These are phyloP conservation scores for Russula compacta DNA, from an alignment of 768 basidiomycete genomes.

Conservation along the genomic window DNA sequence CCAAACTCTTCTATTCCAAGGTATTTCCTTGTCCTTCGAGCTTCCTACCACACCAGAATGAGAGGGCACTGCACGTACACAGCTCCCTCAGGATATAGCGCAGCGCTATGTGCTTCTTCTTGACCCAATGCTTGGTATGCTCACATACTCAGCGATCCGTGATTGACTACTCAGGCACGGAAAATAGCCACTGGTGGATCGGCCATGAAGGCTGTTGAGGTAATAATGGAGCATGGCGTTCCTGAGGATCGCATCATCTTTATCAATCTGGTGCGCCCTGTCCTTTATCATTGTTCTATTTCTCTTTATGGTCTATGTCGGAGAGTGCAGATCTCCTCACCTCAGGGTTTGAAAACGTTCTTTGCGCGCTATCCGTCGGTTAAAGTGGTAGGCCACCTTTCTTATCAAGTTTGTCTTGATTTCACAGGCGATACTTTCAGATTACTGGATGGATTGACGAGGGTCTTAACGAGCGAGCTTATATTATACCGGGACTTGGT, in stretches of 20 bases:
- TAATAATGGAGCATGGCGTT: constrained; percentile 84
- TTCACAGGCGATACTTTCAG: constrained; percentile 29
- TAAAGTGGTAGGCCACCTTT: constrained; percentile 52
- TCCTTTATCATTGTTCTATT: not conserved
- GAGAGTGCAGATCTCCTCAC: constrained; percentile 63
- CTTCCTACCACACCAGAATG: not conserved
- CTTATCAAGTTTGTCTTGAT: not conserved
- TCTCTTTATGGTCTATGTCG: not conserved
- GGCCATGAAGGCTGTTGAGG: constrained; percentile 95
- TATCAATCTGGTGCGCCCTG: constrained; percentile 66
- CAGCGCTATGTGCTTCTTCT: constrained; percentile 86
- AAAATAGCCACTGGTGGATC: constrained; percentile 84
- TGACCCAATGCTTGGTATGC: constrained; percentile 92
- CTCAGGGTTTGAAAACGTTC: constrained; percentile 81
- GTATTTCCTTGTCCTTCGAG: constrained; percentile 28
- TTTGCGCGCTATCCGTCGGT: constrained; percentile 65
- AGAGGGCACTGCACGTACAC: not conserved
- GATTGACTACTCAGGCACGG: constrained; percentile 19
- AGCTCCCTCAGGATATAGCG: constrained; percentile 93
- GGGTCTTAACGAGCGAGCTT: constrained; percentile 84
- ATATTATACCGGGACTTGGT: constrained; percentile 91
- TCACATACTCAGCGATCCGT: not conserved
- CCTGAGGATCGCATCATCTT: constrained; percentile 94
- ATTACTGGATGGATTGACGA: constrained; percentile 96
- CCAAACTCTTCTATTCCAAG: constrained; percentile 90